Conservation (phyloP, 441 rosid genomes). For the Erodium chrysanthum region DNA sequence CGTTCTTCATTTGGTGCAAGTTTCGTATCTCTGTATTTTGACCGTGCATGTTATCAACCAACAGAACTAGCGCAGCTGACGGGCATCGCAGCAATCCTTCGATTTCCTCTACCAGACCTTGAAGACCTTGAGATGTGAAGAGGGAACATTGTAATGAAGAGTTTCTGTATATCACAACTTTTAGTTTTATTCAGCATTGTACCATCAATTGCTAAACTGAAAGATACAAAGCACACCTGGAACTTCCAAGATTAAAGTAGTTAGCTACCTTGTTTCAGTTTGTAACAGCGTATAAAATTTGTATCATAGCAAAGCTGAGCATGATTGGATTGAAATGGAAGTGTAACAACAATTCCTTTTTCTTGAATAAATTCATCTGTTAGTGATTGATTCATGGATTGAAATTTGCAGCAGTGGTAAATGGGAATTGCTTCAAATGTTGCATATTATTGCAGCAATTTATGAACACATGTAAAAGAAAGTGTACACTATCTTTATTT, state of each 20-base stretch:
- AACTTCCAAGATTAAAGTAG: no score
- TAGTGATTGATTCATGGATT: no score
- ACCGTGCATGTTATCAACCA: background rate
- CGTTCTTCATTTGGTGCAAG: background rate
- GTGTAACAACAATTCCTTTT: no score
- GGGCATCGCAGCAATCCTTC: conserved; percentile 83
- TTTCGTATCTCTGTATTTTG: background rate
- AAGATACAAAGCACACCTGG: no score
- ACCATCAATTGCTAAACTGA: background rate
- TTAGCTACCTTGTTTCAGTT: background rate
- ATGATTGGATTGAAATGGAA: background rate
- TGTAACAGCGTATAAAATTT: background rate
- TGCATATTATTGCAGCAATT: background rate
- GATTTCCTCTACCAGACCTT: conserved; percentile 87
- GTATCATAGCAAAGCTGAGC: background rate
- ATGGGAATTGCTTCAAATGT: background rate
- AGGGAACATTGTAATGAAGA: background rate
- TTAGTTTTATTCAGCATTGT: background rate
- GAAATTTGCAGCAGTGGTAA: no score
- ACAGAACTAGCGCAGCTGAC: conserved; percentile 76
- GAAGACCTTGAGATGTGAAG: conserved; percentile 87
- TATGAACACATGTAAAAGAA: background rate
- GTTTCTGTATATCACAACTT: background rate
- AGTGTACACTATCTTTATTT: background rate
- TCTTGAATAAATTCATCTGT: no score